These are phyloP conservation scores for Didymellaceae sp. DNA, from an alignment of 2,329 filamentous ascomycete species.

Conservation along the genomic window DNA sequence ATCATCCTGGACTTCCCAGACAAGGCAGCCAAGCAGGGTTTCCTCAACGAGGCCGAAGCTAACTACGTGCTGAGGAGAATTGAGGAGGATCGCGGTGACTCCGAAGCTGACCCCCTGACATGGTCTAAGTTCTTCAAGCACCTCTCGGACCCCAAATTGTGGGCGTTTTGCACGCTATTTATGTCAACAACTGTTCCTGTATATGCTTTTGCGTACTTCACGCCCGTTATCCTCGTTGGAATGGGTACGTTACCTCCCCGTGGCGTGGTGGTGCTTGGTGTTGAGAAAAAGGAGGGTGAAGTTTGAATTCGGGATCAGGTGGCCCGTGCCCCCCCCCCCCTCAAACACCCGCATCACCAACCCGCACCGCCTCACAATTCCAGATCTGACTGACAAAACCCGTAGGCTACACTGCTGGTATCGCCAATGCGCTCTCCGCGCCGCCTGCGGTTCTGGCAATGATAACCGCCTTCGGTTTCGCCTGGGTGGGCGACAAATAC, in stretches of 20 bases:
- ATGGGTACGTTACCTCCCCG: neutral
- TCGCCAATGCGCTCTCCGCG: conserved; percentile 28
- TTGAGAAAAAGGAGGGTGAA: no score
- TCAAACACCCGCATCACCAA: no score
- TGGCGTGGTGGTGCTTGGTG: no score
- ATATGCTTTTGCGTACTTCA: conserved; percentile 38
- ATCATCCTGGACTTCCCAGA: conserved; percentile 40
- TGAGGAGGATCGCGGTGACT: conserved; percentile 35
- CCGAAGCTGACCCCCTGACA: conserved; percentile 29
- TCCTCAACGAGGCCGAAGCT: conserved; percentile 28
- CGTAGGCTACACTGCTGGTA: conserved; percentile 20
- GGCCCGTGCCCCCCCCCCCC: no score
- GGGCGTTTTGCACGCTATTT: conserved; percentile 32
- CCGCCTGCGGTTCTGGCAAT: conserved; percentile 35
- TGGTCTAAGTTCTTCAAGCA: conserved; percentile 28
- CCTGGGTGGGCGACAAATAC: conserved; percentile 36
- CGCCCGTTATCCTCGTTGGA: conserved; percentile 36
- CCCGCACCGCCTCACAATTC: no score
- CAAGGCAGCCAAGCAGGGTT: conserved; percentile 32
- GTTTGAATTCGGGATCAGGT: neutral
- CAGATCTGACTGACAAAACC: no score
- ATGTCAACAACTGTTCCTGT: conserved; percentile 33
- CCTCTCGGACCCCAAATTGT: conserved; percentile 30
- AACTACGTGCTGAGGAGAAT: conserved; percentile 29
- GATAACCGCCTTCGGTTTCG: conserved; percentile 31